Evolutionary conservation across 768 basidiomycete genomes (phyloP), one percentile per base, ranked within the genome.

Genomic region (Trametopsis cervina): DNA sequence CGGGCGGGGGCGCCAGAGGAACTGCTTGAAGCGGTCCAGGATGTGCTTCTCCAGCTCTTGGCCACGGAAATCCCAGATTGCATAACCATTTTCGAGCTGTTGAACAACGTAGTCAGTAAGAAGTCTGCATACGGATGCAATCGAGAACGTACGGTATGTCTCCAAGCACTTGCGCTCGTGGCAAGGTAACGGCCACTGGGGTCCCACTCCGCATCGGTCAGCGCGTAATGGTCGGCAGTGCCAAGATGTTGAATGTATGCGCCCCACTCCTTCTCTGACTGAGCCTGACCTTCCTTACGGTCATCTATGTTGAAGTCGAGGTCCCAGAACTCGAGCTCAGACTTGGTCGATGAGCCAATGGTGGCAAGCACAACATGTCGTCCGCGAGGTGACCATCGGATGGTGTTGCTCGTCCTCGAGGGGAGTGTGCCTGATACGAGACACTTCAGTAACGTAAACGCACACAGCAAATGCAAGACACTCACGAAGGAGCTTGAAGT

Each of bases 201-300:
- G 65, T 99, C 96, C 96, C 96, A 99, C 64, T 96, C 92, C 38
- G 96, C 85, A 57, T 97, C 95, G 18, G 95, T 98, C 41, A 98
- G 81, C 46, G 94, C 95, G 61, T 95, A 99, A 65, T 98, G 95
- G 66, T 98, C 96, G 2, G 85, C 83, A 17, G 83, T 78, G 36
- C 83, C 86, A 29, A 98, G 76, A 4, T 87, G 75, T 62, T 93
- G 88, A 55, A 98, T 90, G 36, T 85, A 83, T 44, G 76, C 75
- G 38, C 89, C 93, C 81, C 89, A 91, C 41, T 95, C 94, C 44
- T 78, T 77, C 55, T 78, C 76, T 2, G 71, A 59, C 54, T 50
- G 38, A 15, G 22, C 46, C 2, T 48, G 76, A 73, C 7, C 65
- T 59, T 57, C 77, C 69, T 52, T 72, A 67, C 25, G 69, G 49